Conservation (phyloP, 2,329 filamentous ascomycete species). For the Monilinia aucupariae region DNA sequence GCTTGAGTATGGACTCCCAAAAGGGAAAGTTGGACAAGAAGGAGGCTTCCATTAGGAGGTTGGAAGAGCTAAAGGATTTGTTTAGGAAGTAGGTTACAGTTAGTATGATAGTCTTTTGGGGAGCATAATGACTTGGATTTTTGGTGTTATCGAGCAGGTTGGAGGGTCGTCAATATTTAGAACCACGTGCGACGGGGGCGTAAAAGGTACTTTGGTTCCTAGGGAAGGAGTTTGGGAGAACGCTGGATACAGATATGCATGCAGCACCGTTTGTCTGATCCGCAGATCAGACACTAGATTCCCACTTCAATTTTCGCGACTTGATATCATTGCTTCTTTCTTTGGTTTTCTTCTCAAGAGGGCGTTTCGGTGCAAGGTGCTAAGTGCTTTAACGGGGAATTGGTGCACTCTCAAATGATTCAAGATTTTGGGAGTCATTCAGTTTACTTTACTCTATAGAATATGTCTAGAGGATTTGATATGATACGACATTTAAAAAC, state of each 20-base stretch:
- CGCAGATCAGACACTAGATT: slow-evolving; percentile 1
- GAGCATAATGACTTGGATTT: neutral
- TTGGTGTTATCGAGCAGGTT: neutral
- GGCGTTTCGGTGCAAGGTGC: neutral
- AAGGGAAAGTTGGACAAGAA: slow-evolving; percentile 32
- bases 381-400: neutral
- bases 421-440: neutral
- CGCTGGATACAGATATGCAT: neutral
- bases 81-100: slow-evolving; percentile 39
- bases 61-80: slow-evolving; percentile 55
- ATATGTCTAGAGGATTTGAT: neutral
- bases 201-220: neutral
- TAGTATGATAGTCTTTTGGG: neutral
- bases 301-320: neutral
- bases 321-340: neutral
- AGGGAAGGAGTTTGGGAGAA: neutral
- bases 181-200: neutral
- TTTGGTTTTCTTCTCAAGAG: neutral
- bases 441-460: neutral
- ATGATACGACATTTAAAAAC: neutral
- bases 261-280: neutral
- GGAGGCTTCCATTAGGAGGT: slow-evolving; percentile 36
- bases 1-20: slow-evolving; percentile 69
- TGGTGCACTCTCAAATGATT: neutral
- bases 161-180: neutral